Conservation (phyloP, 2,329 filamentous ascomycete species). For the Alternaria incomplexa region DNA sequence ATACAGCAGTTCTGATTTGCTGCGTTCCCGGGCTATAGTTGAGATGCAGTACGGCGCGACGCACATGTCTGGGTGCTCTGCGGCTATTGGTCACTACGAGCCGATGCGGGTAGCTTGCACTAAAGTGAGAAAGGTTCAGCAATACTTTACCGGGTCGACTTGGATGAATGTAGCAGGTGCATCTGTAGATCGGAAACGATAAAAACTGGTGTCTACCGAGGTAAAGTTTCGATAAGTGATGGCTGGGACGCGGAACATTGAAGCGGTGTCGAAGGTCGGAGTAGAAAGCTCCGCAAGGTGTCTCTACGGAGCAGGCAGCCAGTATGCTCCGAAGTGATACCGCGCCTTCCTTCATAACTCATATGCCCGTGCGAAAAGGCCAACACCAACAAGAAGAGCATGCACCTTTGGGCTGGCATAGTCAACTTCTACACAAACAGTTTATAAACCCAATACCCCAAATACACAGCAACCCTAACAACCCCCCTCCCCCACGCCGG, state of each 20-base stretch:
- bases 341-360: not conserved
- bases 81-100: slow-evolving; percentile 8
- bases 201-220: slow-evolving; percentile 43
- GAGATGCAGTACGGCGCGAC: not conserved
- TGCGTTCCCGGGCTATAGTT: not conserved
- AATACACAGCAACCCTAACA: slow-evolving; percentile 17
- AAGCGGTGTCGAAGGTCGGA: not conserved
- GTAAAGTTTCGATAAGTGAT: slow-evolving; percentile 1
- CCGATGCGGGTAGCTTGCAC: not conserved
- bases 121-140: slow-evolving; percentile 6
- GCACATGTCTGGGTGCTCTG: slow-evolving; percentile 9
- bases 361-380: not conserved
- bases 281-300: not conserved
- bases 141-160: not conserved
- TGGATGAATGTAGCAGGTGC: slow-evolving; percentile 11
- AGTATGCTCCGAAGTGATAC: not conserved
- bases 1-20: slow-evolving; percentile 9
- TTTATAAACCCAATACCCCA: slow-evolving; percentile 10
- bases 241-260: not conserved
- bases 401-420: not conserved
- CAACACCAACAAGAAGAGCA: not conserved
- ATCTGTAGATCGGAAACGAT: slow-evolving; percentile 44
- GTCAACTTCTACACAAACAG: not conserved
- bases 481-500: slow-evolving; percentile 26
- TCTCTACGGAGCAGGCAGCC: not conserved